A percentile compares a stretch with the other conserved stretches of the same genome.
phyloP scores from a whole-genome alignment of 2,329 filamentous ascomycete genomes.

The Cercospora nicotianae region DNA sequence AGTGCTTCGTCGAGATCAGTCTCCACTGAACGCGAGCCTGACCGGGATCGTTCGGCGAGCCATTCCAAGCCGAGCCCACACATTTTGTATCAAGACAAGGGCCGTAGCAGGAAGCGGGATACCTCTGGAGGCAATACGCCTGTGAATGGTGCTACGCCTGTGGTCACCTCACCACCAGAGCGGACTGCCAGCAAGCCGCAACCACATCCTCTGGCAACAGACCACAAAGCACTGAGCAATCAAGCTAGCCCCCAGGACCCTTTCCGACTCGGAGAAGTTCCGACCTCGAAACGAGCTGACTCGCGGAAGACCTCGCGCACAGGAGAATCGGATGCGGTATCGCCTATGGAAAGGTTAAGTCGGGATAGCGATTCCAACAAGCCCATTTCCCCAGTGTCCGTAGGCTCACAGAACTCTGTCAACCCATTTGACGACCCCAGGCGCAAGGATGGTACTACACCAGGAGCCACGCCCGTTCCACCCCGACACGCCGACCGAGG shows the following conservation, averaged over 20 bases:
- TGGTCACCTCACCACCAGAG: conserved; percentile 15
- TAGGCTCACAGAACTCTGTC: conserved; percentile 41
- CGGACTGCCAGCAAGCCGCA: conserved; percentile 29
- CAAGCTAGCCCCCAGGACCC: conserved; percentile 36
- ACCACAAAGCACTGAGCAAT: conserved; percentile 30
- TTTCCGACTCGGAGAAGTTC: conserved; percentile 80
- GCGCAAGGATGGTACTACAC: conserved; percentile 33
- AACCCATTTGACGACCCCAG: conserved; percentile 44
- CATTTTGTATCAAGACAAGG: conserved; percentile 87
- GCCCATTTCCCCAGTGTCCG: conserved; percentile 39
- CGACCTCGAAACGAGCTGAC: conserved; percentile 58
- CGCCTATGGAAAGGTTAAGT: conserved; percentile 37
- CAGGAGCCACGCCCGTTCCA: conserved; percentile 36
- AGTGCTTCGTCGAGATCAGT: conserved; percentile 45
- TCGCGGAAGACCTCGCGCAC: conserved; percentile 50
- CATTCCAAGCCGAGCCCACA: conserved; percentile 67
- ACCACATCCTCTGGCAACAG: conserved; percentile 32
- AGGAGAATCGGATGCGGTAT: conserved; percentile 45
- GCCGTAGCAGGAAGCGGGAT: conserved; percentile 55
- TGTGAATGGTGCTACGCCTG: conserved; percentile 33
- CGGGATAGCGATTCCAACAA: conserved; percentile 38
- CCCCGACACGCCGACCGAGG: conserved; percentile 43
- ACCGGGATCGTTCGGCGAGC: conserved; percentile 29
- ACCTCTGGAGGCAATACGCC: conserved; percentile 33
- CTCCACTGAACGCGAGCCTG: conserved; percentile 47